These are phyloP conservation scores for Neurospora discreta DNA, from an alignment of 495 filamentous ascomycete species.

Conservation along the genomic window DNA sequence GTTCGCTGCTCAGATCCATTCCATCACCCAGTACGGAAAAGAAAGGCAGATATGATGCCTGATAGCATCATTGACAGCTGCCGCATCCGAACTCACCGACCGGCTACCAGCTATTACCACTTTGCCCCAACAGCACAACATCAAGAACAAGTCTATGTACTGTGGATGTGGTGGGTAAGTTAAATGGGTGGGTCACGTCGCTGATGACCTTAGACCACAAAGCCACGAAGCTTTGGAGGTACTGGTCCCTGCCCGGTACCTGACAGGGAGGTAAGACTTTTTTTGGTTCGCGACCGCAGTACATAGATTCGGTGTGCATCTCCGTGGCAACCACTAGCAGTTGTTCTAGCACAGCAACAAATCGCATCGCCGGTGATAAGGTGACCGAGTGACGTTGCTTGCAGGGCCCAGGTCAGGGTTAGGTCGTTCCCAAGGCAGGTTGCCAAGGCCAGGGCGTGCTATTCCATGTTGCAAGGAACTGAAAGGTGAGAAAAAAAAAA, in stretches of 20 bases:
- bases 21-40: not conserved
- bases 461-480: not conserved
- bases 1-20: not conserved
- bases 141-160: not conserved
- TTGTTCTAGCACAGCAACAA: not conserved
- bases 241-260: too few species aligned
- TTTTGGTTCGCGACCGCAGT: too few species aligned
- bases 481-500: not conserved
- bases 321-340: not conserved
- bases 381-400: not conserved
- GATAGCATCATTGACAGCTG: not conserved
- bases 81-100: not conserved
- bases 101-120: not conserved
- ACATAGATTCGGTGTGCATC: not conserved
- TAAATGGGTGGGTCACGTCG: too few species aligned
- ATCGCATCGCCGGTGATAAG: not conserved
- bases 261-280: too few species aligned
- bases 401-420: not conserved
- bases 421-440: not conserved
- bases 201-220: too few species aligned
- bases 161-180: too few species aligned
- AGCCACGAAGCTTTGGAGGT: too few species aligned
- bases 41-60: not conserved
- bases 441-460: not conserved
- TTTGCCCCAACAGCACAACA: not conserved